Conservation (phyloP, 2,329 filamentous ascomycete species). For the Plenodomus tracheiphilus region DNA sequence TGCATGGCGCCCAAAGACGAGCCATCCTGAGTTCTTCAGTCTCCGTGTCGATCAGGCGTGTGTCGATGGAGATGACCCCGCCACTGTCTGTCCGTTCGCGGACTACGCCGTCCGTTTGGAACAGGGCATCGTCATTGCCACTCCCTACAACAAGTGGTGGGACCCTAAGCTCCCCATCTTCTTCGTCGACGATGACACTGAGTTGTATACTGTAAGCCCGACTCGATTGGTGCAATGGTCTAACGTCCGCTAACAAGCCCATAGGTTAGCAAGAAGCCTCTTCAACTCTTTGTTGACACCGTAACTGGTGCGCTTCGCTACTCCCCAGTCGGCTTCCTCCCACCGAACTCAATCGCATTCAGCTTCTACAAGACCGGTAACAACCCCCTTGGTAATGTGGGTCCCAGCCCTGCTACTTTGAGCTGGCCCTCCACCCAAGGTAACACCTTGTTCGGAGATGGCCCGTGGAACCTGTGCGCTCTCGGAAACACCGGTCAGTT, state of each 20-base stretch:
- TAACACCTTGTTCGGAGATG: constrained; percentile 5
- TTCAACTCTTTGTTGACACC: constrained; percentile 29
- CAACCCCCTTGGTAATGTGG: constrained; percentile 27
- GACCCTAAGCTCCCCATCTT: constrained; percentile 31
- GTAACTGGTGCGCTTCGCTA: constrained; percentile 28
- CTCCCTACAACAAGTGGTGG: constrained; percentile 35
- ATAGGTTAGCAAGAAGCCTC: constrained; percentile 34
- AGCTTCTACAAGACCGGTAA: constrained; percentile 32
- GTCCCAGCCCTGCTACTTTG: constrained; percentile 28
- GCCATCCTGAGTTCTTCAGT: constrained; percentile 29
- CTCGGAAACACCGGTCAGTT: constrained; percentile 26
- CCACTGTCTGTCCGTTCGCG: constrained; percentile 14
- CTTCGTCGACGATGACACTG: constrained; percentile 33
- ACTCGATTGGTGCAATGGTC: not conserved
- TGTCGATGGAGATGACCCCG: not conserved
- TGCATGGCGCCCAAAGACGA: constrained; percentile 29
- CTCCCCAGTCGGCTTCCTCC: constrained; percentile 29
- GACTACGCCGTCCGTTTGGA: constrained; percentile 29
- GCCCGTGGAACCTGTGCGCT: constrained; percentile 24
- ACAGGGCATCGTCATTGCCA: constrained; percentile 31
- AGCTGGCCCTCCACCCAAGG: constrained; percentile 33
- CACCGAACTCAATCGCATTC: constrained; percentile 25
- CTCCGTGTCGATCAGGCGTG: constrained; percentile 25
- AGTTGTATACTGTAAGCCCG: constrained; percentile 31
- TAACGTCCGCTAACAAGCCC: not conserved